These are phyloP conservation scores for Coemansia sp. DNA, from an alignment of 192 early-diverging fungal species.

Conservation along the genomic window DNA sequence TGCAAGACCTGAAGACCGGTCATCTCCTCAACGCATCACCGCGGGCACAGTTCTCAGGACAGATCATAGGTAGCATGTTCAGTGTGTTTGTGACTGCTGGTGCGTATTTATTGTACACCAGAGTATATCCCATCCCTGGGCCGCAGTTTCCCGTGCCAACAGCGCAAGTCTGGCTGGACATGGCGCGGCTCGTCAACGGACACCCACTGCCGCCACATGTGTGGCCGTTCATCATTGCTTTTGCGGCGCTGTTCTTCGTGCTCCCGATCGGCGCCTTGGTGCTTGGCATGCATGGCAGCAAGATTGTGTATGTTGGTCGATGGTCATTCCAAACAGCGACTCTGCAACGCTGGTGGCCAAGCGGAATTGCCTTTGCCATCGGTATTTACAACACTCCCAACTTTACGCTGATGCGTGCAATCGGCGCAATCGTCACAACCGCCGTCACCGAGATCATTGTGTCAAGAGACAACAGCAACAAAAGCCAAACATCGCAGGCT, in stretches of 20 bases:
- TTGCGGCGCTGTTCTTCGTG: slow-evolving; percentile 57
- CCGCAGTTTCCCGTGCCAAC: slow-evolving; percentile 70
- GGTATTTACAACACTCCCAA: slow-evolving; percentile 79
- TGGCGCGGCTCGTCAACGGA: slow-evolving; percentile 75
- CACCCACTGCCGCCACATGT: slow-evolving; percentile 68
- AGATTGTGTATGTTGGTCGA: not conserved
- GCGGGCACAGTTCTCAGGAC: slow-evolving; percentile 80
- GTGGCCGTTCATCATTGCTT: slow-evolving; percentile 59
- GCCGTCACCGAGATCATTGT: slow-evolving; percentile 37
- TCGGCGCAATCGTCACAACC: slow-evolving; percentile 59
- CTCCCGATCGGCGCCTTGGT: slow-evolving; percentile 25
- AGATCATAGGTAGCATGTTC: slow-evolving; percentile 75
- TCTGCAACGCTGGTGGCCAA: slow-evolving; percentile 61
- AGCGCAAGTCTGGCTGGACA: slow-evolving; percentile 76
- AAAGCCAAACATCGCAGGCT: not conserved
- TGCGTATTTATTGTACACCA: slow-evolving; percentile 69
- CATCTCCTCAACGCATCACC: slow-evolving; percentile 81
- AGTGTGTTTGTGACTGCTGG: slow-evolving; percentile 69
- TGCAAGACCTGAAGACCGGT: slow-evolving; percentile 85
- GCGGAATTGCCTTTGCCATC: slow-evolving; percentile 76
- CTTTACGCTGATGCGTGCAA: slow-evolving; percentile 69
- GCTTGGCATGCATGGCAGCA: not conserved
- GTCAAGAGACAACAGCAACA: not conserved
- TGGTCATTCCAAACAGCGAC: slow-evolving; percentile 12
- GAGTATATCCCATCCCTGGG: slow-evolving; percentile 69